Base-by-base conservation (phyloP, 2,329 filamentous ascomycete genomes). In the Sordariomycetes sp. region DNA sequence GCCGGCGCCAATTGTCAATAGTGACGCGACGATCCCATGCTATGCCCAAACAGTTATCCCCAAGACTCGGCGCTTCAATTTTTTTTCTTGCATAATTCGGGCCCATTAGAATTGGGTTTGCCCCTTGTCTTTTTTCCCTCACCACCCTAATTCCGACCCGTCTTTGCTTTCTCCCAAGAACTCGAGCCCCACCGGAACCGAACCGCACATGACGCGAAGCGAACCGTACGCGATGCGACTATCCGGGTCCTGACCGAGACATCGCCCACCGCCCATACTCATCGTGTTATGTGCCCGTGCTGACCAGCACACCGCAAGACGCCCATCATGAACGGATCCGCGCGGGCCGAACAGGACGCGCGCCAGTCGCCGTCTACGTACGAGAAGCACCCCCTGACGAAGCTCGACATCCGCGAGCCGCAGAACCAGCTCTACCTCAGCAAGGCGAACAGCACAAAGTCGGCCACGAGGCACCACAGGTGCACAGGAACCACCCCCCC, bases 321-420 rank as follows among this genome's bases (percentile, higher is more conserved):
- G 24, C 45, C 45, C 45, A 50, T 24, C 10, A 50, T 50, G 45
- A 50, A 24, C 45, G 20, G 45, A 50, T 20, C 45, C 45, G 20
- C 20, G 45, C n/a, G 45, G 8, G 7, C 45, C 45, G 45, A 50
- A 10, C n/a, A 8, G 45, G 45, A 50, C n/a, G 45, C 45, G 45
- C 45, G 45, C n/a, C 22, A 20, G 4, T 24, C 45, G 2, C n/a
- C 45, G 2, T 10, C 52, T 1, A 8, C 34, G 13, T 32, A 53
- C 34, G 52, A 10, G 10, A 36, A 36, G 17, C 25, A 34, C 24
- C 12, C 22, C 15, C 34, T 35, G 20, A 34, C 48, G 28, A 28
- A 57, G 8, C 52, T 56, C 20, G 51, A 52, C 53, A 69, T 68
- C 63, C 64, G 62, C 60, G 61, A 65, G 53, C 39, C 56, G 20